phyloP scores from a whole-genome alignment of 805 yeast genomes.

The Lipomyces lipofer region DNA sequence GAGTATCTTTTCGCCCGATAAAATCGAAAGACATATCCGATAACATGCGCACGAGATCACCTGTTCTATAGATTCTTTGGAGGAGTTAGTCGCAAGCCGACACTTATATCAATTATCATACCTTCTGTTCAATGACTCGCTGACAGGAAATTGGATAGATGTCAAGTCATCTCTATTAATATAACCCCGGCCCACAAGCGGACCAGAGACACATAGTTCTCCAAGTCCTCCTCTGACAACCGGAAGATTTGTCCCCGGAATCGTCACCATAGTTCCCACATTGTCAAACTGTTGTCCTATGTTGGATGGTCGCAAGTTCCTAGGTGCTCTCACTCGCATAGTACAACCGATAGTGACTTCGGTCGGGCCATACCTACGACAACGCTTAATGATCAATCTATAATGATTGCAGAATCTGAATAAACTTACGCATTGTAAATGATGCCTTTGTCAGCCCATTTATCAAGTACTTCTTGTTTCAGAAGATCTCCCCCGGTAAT shows the following conservation, averaged over 20 bases:
- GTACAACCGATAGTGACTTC: slow-evolving; percentile 36
- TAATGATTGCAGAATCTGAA: background rate
- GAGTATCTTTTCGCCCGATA: slow-evolving; percentile 37
- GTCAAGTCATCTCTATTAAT: slow-evolving; percentile 34
- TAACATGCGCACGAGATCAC: slow-evolving; percentile 36
- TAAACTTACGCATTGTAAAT: slow-evolving; percentile 32
- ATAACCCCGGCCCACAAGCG: slow-evolving; percentile 37
- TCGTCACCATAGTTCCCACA: slow-evolving; percentile 31
- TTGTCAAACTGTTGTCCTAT: slow-evolving; percentile 34
- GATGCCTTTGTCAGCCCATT: slow-evolving; percentile 33
- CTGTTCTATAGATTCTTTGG: slow-evolving; percentile 31
- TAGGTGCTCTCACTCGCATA: slow-evolving; percentile 30
- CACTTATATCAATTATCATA: too few species aligned
- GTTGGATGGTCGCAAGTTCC: slow-evolving; percentile 30
- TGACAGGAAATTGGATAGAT: slow-evolving; percentile 17
- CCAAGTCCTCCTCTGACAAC: slow-evolving; percentile 36
- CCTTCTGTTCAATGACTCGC: slow-evolving; percentile 13
- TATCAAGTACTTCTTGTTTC: slow-evolving; percentile 32
- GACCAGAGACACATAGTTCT: slow-evolving; percentile 37
- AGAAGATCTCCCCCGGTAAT: slow-evolving; percentile 36
- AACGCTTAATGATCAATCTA: background rate
- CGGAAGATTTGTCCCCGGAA: slow-evolving; percentile 17
- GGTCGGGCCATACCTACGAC: slow-evolving; percentile 33
- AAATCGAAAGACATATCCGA: slow-evolving; percentile 35
- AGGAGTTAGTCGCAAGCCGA: background rate